Evolutionary conservation across 2,329 filamentous ascomycete genomes (phyloP), one percentile per base, ranked within the genome.

Genomic region (Aureobasidium sp.): DNA sequence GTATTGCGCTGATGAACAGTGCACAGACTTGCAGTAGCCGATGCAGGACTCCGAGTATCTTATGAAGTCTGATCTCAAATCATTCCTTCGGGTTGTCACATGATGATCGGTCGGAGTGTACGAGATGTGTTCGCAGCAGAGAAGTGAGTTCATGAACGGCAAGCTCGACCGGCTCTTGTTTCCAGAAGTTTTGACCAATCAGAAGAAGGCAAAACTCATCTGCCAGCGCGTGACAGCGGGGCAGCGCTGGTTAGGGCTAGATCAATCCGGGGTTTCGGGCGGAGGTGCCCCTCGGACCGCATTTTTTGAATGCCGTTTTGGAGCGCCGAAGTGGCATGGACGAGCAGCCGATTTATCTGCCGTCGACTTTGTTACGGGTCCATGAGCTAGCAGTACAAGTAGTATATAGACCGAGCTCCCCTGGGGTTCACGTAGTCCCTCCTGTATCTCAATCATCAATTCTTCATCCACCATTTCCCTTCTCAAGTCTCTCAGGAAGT

Each of bases 341-440:
- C 55, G 24, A 59, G 55, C 55, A 59, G 55, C 55, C 55, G 55
- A 59, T 48, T 59, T 43, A 55, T 59, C 55, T 59, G 55, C 55
- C 55, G 55, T 57, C 53, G 20, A 39, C 10, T 44, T 44, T 46
- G 53, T 32, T 27, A 32, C 12, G 34, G 41, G 29, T 34, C 53
- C 39, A 57, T 17, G 13, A 46, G 41, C 41, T 57, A 29, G 52
- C 32, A 34, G 43, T 29, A 34, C 9, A 46, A 50, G 20, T 26
- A 60, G 46, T 60, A 60, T 60, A 60, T 60, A 60, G 57, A 60
- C 24, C 57, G 37, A 36, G 36, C 55, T 48, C 34, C 29, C 56
- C 36, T 34, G 37, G 20, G 7, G 29, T 20, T 36, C 29, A 34
- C 55, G 55, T 44, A 39, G 15, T n/a, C 48, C 26, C 32, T 48